Evolutionary conservation across 208 protist species (phyloP), one percentile per base, ranked within the genome.

Genomic region (Trypanosoma avium): DNA sequence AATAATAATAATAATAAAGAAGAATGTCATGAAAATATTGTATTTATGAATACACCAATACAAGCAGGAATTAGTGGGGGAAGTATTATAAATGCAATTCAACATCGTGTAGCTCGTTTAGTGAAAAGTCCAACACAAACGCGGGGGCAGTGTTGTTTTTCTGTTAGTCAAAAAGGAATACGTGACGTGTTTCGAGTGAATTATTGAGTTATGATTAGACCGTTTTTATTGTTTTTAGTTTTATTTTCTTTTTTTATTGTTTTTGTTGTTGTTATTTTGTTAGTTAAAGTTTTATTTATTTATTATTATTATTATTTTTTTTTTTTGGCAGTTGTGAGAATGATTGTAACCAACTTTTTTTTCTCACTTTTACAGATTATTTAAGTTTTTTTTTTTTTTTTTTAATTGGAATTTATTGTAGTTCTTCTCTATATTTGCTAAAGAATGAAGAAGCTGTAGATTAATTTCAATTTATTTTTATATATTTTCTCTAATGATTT

Each of bases 41-140:
- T 55, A 2, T 67, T 74, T 49, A 42, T 73, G 6, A 46, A 12
- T 0, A 13, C 36, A 40, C 2, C 52, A n/a, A 19, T 47, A 1
- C 15, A 21, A 10, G 22, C 21, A 15, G 52, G 40, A 4, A 32
- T 8, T 30, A 40, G 32, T 30, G 45, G 22, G 21, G 56, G 27
- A 17, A 59, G 32, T 15, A 21, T 32, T 45, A 15, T 57, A 10
- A 60, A 50, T 64, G 62, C 48, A 9, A 29, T 70, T n/a, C 88
- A 92, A 50, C 85, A 94, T 66, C 88, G 88, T 22, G 84, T 94
- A 27, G 79, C 76, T 22, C 81, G 85, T 1, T 52, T 94, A 35
- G 54, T 92, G 32, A 86, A 86, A 52, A 73, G 64, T 24, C 69
- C 75, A 13, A 74, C 60, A 5, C 46, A 68, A 22, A 42, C 67